Percentiles rank a stretch among this genome's conserved stretches.
Evolutionary conservation across 106 monocot species (phyloP).

Genomic region (Narthecium ossifragum): DNA sequence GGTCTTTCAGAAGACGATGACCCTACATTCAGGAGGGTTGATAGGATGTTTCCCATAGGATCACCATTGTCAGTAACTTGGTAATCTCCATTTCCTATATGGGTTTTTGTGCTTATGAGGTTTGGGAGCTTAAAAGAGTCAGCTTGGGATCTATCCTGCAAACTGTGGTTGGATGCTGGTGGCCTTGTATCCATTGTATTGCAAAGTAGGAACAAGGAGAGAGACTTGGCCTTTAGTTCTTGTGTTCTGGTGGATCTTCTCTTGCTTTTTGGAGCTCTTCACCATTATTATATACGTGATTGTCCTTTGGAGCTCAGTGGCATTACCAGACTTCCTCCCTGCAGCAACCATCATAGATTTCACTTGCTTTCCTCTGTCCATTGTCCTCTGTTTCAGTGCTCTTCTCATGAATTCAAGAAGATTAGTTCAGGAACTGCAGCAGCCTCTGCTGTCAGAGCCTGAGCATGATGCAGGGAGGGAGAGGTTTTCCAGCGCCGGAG

Average conservation of each 20-base stretch:
- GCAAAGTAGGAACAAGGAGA: constrained; percentile 12
- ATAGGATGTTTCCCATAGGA: not conserved
- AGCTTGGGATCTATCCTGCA: constrained; percentile 11
- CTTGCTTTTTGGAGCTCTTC: constrained; percentile 21
- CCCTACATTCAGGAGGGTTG: not conserved
- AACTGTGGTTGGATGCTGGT: constrained; percentile 30
- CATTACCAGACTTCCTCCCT: constrained; percentile 13
- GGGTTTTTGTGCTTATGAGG: constrained; percentile 19
- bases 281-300: constrained; percentile 10
- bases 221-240: constrained; percentile 42
- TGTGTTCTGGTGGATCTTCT: constrained; percentile 45
- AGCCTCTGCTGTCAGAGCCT: constrained; percentile 31
- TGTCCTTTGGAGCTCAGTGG: not conserved
- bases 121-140: constrained; percentile 7
- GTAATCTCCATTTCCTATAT: constrained; percentile 23
- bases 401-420: constrained; percentile 1
- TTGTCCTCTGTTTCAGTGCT: constrained; percentile 18
- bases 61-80: constrained; percentile 12
- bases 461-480: not conserved
- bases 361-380: constrained; percentile 20
- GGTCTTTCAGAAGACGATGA: not conserved
- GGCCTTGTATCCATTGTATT: constrained; percentile 22
- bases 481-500: constrained; percentile 31
- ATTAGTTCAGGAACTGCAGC: constrained; percentile 8
- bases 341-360: constrained; percentile 14